phyloP scores from a whole-genome alignment of 116 monocot species.

The Cymodocea nodosa region DNA sequence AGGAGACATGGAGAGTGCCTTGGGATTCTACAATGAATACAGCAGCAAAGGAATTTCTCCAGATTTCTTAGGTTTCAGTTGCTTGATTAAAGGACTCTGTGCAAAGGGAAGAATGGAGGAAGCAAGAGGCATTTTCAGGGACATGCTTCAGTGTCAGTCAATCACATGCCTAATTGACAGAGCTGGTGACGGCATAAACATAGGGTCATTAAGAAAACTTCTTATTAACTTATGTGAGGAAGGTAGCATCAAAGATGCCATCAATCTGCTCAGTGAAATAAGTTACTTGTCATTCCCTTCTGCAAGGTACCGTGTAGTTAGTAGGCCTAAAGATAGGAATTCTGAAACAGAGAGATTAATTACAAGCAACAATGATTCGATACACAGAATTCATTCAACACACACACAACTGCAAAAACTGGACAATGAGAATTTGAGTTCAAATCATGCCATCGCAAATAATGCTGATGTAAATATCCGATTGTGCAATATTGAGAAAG shows the following conservation, averaged over 20 bases:
- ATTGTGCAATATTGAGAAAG: slow-evolving; percentile 3
- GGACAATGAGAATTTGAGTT: not conserved
- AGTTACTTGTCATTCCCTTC: slow-evolving; percentile 23
- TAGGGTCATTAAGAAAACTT: slow-evolving; percentile 38
- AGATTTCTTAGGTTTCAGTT: slow-evolving; percentile 62
- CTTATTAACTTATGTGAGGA: slow-evolving; percentile 54
- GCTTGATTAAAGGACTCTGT: slow-evolving; percentile 60
- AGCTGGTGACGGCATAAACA: slow-evolving; percentile 30
- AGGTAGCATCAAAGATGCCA: slow-evolving; percentile 61
- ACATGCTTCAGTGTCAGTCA: slow-evolving; percentile 56
- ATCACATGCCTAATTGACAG: slow-evolving; percentile 40
- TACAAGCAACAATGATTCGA: not conserved
- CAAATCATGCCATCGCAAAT: not conserved
- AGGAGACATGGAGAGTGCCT: slow-evolving; percentile 61
- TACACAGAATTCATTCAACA: not conserved
- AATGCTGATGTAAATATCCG: slow-evolving; percentile 10
- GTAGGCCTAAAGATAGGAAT: not conserved
- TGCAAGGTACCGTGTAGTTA: not conserved
- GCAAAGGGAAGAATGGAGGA: slow-evolving; percentile 88
- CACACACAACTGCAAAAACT: slow-evolving; percentile 2
- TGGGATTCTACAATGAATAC: slow-evolving; percentile 41
- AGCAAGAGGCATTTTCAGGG: slow-evolving; percentile 57
- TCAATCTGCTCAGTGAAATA: slow-evolving; percentile 52
- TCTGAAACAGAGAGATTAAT: not conserved
- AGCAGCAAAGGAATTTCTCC: slow-evolving; percentile 32